These are phyloP conservation scores for Cucurbitaria berberidis DNA, from an alignment of 2,329 filamentous ascomycete species.

Conservation along the genomic window DNA sequence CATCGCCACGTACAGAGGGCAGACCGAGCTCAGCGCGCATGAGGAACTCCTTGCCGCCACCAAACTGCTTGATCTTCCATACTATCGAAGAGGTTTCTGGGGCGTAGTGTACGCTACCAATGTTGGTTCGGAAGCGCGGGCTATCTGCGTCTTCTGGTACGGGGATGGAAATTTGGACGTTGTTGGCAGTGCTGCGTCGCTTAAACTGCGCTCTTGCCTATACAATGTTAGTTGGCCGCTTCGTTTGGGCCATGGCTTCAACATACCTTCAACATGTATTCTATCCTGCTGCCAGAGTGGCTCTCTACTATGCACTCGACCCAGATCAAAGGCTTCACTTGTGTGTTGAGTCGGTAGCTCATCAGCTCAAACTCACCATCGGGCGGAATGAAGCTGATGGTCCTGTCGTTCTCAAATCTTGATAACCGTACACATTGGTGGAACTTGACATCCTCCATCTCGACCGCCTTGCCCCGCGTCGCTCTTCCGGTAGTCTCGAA, in stretches of 20 bases:
- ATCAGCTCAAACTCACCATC: slow-evolving; percentile 99
- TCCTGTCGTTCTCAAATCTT: slow-evolving; percentile 96
- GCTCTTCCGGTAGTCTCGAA: slow-evolving; percentile 96
- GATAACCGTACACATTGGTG: slow-evolving; percentile 97
- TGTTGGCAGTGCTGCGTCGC: slow-evolving; percentile 95
- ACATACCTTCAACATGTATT: slow-evolving; percentile 94
- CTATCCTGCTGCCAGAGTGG: slow-evolving; percentile 92
- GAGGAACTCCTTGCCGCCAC: slow-evolving; percentile 96
- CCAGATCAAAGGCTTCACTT: slow-evolving; percentile 98
- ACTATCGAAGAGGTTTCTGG: slow-evolving; percentile 97
- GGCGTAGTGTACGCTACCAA: slow-evolving; percentile 95
- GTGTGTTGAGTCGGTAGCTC: slow-evolving; percentile 98
- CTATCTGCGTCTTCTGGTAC: slow-evolving; percentile 97
- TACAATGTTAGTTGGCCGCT: slow-evolving; percentile 10
- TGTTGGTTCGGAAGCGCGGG: slow-evolving; percentile 95
- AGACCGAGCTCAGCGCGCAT: slow-evolving; percentile 97
- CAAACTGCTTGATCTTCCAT: slow-evolving; percentile 99
- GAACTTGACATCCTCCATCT: slow-evolving; percentile 99
- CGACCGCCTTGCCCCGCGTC: slow-evolving; percentile 93
- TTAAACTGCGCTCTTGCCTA: slow-evolving; percentile 95
- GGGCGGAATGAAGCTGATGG: slow-evolving; percentile 97
- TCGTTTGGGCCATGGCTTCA: too few species aligned
- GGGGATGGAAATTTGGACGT: slow-evolving; percentile 96
- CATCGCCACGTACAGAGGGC: slow-evolving; percentile 91
- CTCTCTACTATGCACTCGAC: slow-evolving; percentile 97